Base-by-base conservation (phyloP, 2,329 filamentous ascomycete genomes). In the Arthrobotrys megalospora region DNA sequence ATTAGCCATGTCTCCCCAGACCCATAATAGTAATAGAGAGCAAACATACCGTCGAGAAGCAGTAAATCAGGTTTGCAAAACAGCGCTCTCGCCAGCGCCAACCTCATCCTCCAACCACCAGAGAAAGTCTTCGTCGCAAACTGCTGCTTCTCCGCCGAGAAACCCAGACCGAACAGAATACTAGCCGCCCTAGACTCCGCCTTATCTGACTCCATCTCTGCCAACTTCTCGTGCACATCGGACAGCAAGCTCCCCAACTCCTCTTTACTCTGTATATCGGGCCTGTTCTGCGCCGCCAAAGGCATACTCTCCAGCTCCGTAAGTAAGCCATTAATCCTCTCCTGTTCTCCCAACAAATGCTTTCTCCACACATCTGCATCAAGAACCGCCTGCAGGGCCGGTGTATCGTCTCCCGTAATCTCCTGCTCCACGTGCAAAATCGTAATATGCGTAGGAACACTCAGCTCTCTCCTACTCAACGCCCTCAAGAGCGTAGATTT, bases 131-230 rank as follows among this genome's bases (percentile, higher is more conserved):
- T 98, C 68, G 96, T 99, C 14, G 96, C 91, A 83, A 89, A 94
- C 82, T 97, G 92, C 83, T 99, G 96, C 80, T 94, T 89, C 85
- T 98, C 96, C 19, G 93, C 85, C 0, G 96, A 98, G 89, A 99
- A 99, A 82, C 96, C 96, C 75, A 99, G 90, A 89, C 96, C 96
- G 76, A 96, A 95, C 66, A 99, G 88, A 83, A 99, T 99, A 85
- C 93, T 97, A 63, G 96, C 96, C 55, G 96, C 96, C 83, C 96
- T 89, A 80, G 96, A 92, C 83, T 99, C 96, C 75, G 96, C 96
- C 86, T 97, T 98, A 86, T 99, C 96, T 0, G 96, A 97, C 83
- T 99, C 96, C 96, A 99, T 99, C 85, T 99, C 96, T 19, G 94
- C 90, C 76, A 99, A 88, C 85, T 99, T 99, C 76, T 88, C 85